Percentiles rank a stretch among this genome's conserved stretches.
Evolutionary conservation across 306 rosid genomes (phyloP).

Genomic region (Amphicarpaea edgeworthii): DNA sequence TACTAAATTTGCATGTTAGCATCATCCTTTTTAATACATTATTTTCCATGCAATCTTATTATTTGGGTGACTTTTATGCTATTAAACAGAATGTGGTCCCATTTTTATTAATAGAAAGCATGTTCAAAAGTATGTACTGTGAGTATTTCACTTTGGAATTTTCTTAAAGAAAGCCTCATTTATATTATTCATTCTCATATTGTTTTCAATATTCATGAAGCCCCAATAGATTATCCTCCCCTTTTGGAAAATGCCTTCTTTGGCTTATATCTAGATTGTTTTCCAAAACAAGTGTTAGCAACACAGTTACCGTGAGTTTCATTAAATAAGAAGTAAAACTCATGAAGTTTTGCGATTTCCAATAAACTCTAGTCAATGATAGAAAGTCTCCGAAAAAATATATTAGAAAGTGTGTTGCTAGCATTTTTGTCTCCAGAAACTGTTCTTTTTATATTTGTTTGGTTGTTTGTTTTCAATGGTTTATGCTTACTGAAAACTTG

Average conservation of each 20-base stretch:
- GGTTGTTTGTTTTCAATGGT: conserved; percentile 10
- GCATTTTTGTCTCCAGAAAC: not conserved
- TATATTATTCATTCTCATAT: not conserved
- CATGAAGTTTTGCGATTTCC: not conserved
- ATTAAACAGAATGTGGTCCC: not conserved
- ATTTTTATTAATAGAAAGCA: not conserved
- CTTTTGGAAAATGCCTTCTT: conserved; percentile 12
- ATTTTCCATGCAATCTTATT: not conserved
- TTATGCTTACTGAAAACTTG: conserved; percentile 22
- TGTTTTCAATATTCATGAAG: conserved; percentile 11
- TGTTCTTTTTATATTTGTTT: not conserved
- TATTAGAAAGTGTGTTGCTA: not conserved
- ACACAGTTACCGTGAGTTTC: too few species aligned
- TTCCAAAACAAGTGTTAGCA: not conserved
- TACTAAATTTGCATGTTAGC: not conserved
- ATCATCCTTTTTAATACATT: not conserved
- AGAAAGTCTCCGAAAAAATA: not conserved
- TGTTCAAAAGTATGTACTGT: not conserved
- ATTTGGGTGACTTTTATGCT: not conserved
- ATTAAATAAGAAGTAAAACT: too few species aligned
- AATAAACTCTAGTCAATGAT: not conserved
- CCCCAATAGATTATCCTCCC: not conserved
- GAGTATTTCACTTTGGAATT: not conserved
- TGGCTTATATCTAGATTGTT: not conserved
- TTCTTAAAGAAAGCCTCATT: not conserved